Conservation (phyloP, 805 yeast genomes). For the Lachancea kluyveri region DNA sequence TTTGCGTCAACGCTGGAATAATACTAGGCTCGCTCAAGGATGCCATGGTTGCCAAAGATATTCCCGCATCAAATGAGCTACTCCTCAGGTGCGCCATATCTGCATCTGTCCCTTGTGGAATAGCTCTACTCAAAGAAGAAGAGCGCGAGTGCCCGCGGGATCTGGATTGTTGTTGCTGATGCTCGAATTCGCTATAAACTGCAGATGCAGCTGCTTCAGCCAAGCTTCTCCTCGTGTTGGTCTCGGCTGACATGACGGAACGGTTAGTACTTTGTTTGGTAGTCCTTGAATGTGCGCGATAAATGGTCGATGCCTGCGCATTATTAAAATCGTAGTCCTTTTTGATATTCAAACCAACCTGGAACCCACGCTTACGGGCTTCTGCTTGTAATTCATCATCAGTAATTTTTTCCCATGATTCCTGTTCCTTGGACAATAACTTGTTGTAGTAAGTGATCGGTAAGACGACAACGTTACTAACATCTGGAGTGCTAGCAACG, state of each 20-base stretch:
- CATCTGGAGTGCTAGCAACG: slow-evolving; percentile 47
- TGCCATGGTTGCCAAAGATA: slow-evolving; percentile 47
- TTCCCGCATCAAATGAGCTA: slow-evolving; percentile 30
- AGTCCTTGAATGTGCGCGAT: slow-evolving; percentile 8
- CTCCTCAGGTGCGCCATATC: slow-evolving; percentile 3
- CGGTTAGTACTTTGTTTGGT: slow-evolving; percentile 17
- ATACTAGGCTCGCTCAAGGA: slow-evolving; percentile 64
- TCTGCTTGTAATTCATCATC: slow-evolving; percentile 41
- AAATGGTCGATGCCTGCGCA: slow-evolving; percentile 15
- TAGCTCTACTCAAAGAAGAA: slow-evolving; percentile 4
- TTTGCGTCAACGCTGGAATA: slow-evolving; percentile 84
- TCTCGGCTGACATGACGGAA: slow-evolving; percentile 16
- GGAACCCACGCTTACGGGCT: slow-evolving; percentile 46
- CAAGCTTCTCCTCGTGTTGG: slow-evolving; percentile 20
- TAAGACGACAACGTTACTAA: slow-evolving; percentile 50
- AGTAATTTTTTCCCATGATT: slow-evolving; percentile 39
- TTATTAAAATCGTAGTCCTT: too few species aligned
- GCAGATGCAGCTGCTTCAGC: slow-evolving; percentile 28
- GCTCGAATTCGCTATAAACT: slow-evolving; percentile 24
- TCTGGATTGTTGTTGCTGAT: slow-evolving; percentile 12
- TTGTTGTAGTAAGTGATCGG: slow-evolving; percentile 61
- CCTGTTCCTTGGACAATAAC: slow-evolving; percentile 40
- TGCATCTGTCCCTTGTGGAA: slow-evolving; percentile 2
- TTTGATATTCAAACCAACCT: slow-evolving; percentile 13
- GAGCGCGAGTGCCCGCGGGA: slow-evolving; percentile 11